These are phyloP conservation scores for Stemphylium beticola DNA, from an alignment of 2,329 filamentous ascomycete genomes.

Conservation along the genomic window DNA sequence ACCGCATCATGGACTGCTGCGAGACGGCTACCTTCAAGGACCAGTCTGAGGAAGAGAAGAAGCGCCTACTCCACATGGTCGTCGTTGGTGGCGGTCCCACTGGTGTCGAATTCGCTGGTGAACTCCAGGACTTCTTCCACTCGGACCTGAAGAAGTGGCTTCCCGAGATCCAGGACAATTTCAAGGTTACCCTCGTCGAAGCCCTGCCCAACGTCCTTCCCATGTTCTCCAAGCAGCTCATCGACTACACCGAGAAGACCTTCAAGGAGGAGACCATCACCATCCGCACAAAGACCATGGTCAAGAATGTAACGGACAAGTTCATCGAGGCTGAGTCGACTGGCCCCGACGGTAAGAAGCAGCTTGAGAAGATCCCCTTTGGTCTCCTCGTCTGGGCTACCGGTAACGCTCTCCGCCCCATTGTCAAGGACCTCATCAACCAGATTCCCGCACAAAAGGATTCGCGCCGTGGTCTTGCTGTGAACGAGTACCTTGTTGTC, in stretches of 20 bases:
- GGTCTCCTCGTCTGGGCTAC: slow-evolving; percentile 98
- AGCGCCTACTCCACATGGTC: slow-evolving; percentile 97
- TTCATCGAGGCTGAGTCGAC: slow-evolving; percentile 88
- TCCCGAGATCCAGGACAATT: slow-evolving; percentile 91
- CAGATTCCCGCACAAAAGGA: slow-evolving; percentile 95
- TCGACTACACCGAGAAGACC: slow-evolving; percentile 98
- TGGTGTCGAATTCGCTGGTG: slow-evolving; percentile 97
- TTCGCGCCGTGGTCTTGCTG: slow-evolving; percentile 89
- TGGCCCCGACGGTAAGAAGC: slow-evolving; percentile 83
- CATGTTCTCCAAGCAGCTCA: slow-evolving; percentile 98
- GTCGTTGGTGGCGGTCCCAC: slow-evolving; percentile 85
- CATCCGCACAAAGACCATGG: slow-evolving; percentile 98
- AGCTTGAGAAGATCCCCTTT: slow-evolving; percentile 82
- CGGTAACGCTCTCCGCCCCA: slow-evolving; percentile 87
- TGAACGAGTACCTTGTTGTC: slow-evolving; percentile 98
- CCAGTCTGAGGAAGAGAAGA: slow-evolving; percentile 83
- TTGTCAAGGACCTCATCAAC: slow-evolving; percentile 89
- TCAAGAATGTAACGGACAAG: slow-evolving; percentile 94
- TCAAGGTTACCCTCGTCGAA: slow-evolving; percentile 97
- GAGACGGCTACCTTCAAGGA: slow-evolving; percentile 99
- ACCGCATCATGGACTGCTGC: slow-evolving; percentile 99
- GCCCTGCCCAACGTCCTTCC: slow-evolving; percentile 95
- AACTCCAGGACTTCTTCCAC: slow-evolving; percentile 98
- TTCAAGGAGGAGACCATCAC: slow-evolving; percentile 99
- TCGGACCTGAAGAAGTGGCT: slow-evolving; percentile 98